A percentile compares a stretch with the other conserved stretches of the same genome.
Evolutionary conservation across 164 flowering plant species (phyloP).

Genomic region (Pachysandra terminalis): DNA sequence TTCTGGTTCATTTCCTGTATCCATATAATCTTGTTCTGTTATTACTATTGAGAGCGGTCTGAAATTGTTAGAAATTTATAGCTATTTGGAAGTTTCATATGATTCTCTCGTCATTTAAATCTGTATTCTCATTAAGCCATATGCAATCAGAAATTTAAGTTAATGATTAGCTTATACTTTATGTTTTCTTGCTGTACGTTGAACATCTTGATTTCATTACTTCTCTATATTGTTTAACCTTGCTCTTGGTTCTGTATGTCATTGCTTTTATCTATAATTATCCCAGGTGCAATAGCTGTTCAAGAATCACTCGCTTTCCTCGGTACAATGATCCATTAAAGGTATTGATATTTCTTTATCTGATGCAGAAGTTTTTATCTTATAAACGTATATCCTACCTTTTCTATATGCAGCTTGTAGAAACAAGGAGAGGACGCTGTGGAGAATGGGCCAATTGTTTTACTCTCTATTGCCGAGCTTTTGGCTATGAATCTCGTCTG

Average conservation of each 20-base stretch:
- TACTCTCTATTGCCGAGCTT: conserved; percentile 90
- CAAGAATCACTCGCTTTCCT: conserved; percentile 75
- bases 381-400: conserved; percentile 1
- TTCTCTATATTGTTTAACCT: background rate
- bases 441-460: conserved; percentile 99
- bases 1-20: too few species aligned
- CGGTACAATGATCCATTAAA: conserved; percentile 92
- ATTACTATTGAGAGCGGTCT: too few species aligned
- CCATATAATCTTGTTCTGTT: too few species aligned
- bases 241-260: background rate
- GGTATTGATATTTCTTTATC: conserved; percentile 37
- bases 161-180: background rate
- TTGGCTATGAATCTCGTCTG: conserved; percentile 88
- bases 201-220: background rate
- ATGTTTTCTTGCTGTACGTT: background rate
- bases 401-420: conserved; percentile 59
- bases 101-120: too few species aligned
- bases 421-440: conserved; percentile 91
- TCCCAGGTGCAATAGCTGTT: conserved; percentile 66
- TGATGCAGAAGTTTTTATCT: conserved; percentile 7
- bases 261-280: conserved; percentile 3
- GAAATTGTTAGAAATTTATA: too few species aligned
- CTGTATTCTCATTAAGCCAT: too few species aligned
- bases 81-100: too few species aligned
- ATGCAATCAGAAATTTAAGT: background rate